phyloP scores from a whole-genome alignment of 169 alveolate genomes.

The Cryptosporidium felis region DNA sequence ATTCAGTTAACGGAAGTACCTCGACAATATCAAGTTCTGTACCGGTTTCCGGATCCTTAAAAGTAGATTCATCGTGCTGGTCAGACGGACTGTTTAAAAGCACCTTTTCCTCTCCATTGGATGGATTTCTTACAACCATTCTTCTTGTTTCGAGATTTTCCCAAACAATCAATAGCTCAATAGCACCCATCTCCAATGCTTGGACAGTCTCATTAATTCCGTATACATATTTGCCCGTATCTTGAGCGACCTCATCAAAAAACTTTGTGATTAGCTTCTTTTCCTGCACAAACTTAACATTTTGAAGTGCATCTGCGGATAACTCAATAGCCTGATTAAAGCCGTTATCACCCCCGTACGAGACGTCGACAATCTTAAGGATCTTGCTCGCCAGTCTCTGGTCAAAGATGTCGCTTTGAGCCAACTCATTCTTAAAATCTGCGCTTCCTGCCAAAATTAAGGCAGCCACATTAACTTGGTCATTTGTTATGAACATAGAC shows the following conservation, averaged over 20 bases:
- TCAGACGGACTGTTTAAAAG: conserved; percentile 80
- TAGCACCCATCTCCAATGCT: conserved; percentile 94
- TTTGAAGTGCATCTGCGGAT: conserved; percentile 91
- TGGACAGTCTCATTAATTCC: conserved; percentile 93
- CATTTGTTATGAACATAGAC: conserved; percentile 95
- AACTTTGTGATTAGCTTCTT: conserved; percentile 84
- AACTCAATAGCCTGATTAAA: conserved; percentile 97
- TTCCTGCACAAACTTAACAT: conserved; percentile 90
- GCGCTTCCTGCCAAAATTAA: conserved; percentile 98
- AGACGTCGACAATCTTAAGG: conserved; percentile 94
- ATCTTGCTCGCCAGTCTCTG: conserved; percentile 93
- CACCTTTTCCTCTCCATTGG: conserved; percentile 83
- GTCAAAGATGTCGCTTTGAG: conserved; percentile 92
- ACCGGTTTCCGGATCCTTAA: conserved; percentile 81
- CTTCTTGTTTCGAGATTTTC: conserved; percentile 91
- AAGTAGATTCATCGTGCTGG: conserved; percentile 77
- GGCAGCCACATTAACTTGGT: conserved; percentile 85
- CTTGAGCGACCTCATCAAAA: conserved; percentile 98
- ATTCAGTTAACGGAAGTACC: conserved; percentile 92
- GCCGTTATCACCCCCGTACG: conserved; percentile 99
- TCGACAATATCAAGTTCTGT: conserved; percentile 91
- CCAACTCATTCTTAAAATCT: conserved; percentile 96
- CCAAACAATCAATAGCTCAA: conserved; percentile 92
- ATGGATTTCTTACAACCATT: conserved; percentile 84
- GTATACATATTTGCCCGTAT: conserved; percentile 95